Evolutionary conservation across 1,139 yeast species (phyloP).

Genomic region (Debaryomycetaceae sp.): DNA sequence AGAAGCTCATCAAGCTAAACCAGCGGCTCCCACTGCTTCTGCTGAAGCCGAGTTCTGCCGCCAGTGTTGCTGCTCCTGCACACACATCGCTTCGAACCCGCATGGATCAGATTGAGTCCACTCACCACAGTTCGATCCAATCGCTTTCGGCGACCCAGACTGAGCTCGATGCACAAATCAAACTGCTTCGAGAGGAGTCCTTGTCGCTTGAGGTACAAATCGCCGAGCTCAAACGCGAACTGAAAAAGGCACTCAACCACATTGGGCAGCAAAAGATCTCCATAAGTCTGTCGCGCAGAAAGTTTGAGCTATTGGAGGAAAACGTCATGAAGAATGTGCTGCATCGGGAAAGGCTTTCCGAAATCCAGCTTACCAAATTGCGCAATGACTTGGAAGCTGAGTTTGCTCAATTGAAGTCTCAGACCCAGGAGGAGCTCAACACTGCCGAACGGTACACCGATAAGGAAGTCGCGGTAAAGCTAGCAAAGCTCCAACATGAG

Average conservation of each 20-base stretch:
- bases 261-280: conserved; percentile 17
- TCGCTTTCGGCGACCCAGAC: conserved; percentile 3
- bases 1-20: conserved; percentile 1
- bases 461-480: conserved; percentile 17
- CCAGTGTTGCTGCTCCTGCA: background rate
- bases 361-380: conserved; percentile 21
- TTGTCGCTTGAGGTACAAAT: conserved; percentile 21
- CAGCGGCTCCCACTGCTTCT: background rate
- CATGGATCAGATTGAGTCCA: conserved; percentile 5
- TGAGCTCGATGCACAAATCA: conserved; percentile 15
- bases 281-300: conserved; percentile 16
- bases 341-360: conserved; percentile 23
- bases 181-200: conserved; percentile 14
- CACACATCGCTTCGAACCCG: conserved; percentile 4
- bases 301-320: conserved; percentile 24
- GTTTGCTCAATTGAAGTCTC: conserved; percentile 28
- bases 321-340: conserved; percentile 24
- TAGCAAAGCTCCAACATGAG: conserved; percentile 12
- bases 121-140: conserved; percentile 4
- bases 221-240: conserved; percentile 18
- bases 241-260: conserved; percentile 20
- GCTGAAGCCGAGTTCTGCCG: background rate
- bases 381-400: conserved; percentile 22
- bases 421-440: conserved; percentile 27
- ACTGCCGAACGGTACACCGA: conserved; percentile 25